Percentiles rank a stretch among this genome's conserved stretches.
phyloP scores from a whole-genome alignment of 2,329 filamentous ascomycete species.

The Lasiodiplodia sp. region DNA sequence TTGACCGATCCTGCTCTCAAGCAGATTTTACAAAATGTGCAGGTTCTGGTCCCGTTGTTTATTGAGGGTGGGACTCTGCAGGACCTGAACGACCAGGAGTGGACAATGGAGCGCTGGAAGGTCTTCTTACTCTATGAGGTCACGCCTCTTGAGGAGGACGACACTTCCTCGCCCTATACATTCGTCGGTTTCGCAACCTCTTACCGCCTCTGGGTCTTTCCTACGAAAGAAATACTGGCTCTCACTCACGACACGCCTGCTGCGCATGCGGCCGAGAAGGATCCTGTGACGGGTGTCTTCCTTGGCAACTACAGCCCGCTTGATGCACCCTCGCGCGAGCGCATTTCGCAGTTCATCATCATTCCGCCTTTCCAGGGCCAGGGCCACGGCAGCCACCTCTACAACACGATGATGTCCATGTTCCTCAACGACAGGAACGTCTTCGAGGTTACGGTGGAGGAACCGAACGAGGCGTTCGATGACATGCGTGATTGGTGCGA shows the following conservation, averaged over 20 bases:
- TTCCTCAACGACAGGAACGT: conserved; percentile 73
- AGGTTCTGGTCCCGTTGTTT: conserved; percentile 83
- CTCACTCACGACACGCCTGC: conserved; percentile 36
- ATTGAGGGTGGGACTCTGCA: conserved; percentile 92
- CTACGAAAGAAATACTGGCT: conserved; percentile 52
- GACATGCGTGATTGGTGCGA: conserved; percentile 80
- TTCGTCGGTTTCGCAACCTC: conserved; percentile 91
- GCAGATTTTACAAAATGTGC: conserved; percentile 78
- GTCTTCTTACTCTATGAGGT: conserved; percentile 75
- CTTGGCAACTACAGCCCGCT: conserved; percentile 53
- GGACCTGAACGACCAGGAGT: conserved; percentile 71
- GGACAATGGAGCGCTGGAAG: conserved; percentile 82
- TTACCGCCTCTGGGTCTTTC: conserved; percentile 80
- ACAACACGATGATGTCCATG: conserved; percentile 77
- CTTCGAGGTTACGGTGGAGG: conserved; percentile 88
- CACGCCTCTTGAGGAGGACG: conserved; percentile 41
- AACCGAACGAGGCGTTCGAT: conserved; percentile 88
- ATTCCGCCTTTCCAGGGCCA: conserved; percentile 84
- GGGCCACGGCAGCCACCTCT: conserved; percentile 81
- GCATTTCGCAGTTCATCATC: conserved; percentile 93
- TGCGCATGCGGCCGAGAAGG: conserved; percentile 36
- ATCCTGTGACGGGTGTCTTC: conserved; percentile 9
- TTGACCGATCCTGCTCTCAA: conserved; percentile 74
- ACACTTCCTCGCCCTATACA: conserved; percentile 61
- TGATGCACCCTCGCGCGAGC: conserved; percentile 75